phyloP scores from a whole-genome alignment of 768 basidiomycete genomes.

The Boletus tomentosulus region DNA sequence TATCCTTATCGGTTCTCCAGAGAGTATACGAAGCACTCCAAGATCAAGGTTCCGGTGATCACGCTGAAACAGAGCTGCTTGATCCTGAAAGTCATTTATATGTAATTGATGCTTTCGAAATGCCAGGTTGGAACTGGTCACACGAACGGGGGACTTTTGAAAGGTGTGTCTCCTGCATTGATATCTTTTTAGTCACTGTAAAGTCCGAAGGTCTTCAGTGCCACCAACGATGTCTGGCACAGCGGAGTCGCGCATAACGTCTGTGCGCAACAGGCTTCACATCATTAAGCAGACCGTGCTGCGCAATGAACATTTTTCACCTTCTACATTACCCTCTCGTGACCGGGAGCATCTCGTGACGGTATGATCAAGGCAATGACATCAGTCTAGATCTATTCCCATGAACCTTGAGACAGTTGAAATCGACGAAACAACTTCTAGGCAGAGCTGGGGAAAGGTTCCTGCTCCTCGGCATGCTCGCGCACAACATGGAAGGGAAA shows the following conservation, averaged over 20 bases:
- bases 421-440: conserved; percentile 92
- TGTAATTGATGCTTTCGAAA: conserved; percentile 88
- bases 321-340: conserved; percentile 86
- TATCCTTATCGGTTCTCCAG: conserved; percentile 59
- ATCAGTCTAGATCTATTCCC: conserved; percentile 13
- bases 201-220: conserved; percentile 37
- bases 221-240: conserved; percentile 74
- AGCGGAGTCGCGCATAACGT: conserved; percentile 74
- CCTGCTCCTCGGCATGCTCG: conserved; percentile 88
- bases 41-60: conserved; percentile 48
- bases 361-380: conserved; percentile 40
- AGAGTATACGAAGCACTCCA: conserved; percentile 76
- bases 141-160: conserved; percentile 83
- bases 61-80: conserved; percentile 55
- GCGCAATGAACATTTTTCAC: conserved; percentile 96
- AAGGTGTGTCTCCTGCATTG: conserved; percentile 46
- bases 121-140: conserved; percentile 94
- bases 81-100: conserved; percentile 81
- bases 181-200: conserved; percentile 3
- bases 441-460: conserved; percentile 89
- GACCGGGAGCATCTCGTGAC: conserved; percentile 88
- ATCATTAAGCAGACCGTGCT: conserved; percentile 92
- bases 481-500: conserved; percentile 85
- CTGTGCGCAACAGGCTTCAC: conserved; percentile 80
- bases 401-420: conserved; percentile 51